Base-by-base conservation (phyloP, 2,329 filamentous ascomycete species). In the Akanthomyces muscarius region DNA sequence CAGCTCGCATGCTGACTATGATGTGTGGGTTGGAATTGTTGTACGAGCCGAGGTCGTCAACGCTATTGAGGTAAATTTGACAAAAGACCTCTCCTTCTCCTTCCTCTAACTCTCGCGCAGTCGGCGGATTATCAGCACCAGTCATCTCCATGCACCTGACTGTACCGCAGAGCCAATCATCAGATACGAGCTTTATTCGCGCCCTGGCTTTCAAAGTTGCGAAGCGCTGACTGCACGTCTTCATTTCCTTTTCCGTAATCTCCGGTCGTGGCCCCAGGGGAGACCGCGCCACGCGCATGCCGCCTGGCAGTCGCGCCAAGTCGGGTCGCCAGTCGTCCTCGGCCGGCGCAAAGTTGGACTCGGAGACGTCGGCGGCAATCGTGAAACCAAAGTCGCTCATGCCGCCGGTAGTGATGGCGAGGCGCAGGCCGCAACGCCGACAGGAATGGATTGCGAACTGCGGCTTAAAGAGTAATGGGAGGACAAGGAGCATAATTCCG, bases 391-490 rank as follows among this genome's bases (percentile, higher is more conserved):
- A 65, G 38, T 65, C 63, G 53, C 45, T 18, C 23, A 60, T 11
- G 50, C 54, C 63, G 60, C 47, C 38, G 11, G 60, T 65, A 50
- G 63, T 56, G 54, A 65, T 50, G 54, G 63, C 63, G 28, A 65
- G 60, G 11, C 63, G 60, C 48, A 65, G 63, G 30, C 63, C 63
- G 61, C 63, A 65, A 42, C 63, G 63, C 11, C 63, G 63, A 41
- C 63, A 65, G 6, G 63, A 63, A 50, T 65, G 63, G 13, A 52
- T 44, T 44, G 56, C 63, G 36, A 60, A 65, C 54, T 63, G 60
- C 38, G 63, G 63, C 51, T 47, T 55, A 44, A 59, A 63, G 13
- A 65, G 48, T 13, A 56, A 4, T 5, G 63, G 63, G 3, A 65
- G 44, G 1, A 57, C 5, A 13, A 65, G 25, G 47, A 65, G 60